Conservation (phyloP, 805 yeast genomes). For the Kockiozyma suomiensis region DNA sequence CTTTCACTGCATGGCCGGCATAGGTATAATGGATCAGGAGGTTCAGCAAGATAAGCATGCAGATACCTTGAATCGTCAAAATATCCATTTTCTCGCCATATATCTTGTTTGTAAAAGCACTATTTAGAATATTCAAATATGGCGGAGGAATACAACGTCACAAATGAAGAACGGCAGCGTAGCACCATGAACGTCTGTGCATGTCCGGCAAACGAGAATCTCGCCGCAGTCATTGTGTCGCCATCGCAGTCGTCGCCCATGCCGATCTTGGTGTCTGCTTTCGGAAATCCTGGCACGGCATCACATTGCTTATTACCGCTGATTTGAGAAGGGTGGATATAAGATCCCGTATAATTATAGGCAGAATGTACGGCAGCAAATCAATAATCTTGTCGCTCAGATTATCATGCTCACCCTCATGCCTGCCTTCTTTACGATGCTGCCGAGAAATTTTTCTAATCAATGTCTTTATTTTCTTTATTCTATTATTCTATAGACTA, state of each 20-base stretch:
- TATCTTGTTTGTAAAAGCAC: no score
- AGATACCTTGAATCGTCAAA: no score
- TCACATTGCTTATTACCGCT: conserved; percentile 58
- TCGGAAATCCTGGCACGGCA: conserved; percentile 67
- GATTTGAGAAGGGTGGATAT: conserved; percentile 65
- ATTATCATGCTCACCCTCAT: conserved; percentile 71
- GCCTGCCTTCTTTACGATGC: conserved; percentile 85
- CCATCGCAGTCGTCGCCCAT: conserved; percentile 50
- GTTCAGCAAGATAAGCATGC: no score
- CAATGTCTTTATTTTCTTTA: no score
- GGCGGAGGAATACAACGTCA: neutral
- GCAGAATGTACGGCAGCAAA: conserved; percentile 28
- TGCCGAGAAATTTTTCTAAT: no score
- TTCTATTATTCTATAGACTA: no score
- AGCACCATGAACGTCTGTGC: conserved; percentile 15
- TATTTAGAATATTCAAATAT: no score
- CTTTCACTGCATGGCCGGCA: no score
- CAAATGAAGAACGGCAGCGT: neutral
- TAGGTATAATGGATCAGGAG: no score
- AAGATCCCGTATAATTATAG: conserved; percentile 58
- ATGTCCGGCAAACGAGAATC: conserved; percentile 62
- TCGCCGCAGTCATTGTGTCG: conserved; percentile 58
- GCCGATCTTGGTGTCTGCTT: conserved; percentile 48
- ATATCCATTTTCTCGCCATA: no score
- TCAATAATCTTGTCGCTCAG: conserved; percentile 60